These are phyloP conservation scores for Olyra latifolia DNA, from an alignment of 176 grass and related monocot genomes.

Conservation along the genomic window DNA sequence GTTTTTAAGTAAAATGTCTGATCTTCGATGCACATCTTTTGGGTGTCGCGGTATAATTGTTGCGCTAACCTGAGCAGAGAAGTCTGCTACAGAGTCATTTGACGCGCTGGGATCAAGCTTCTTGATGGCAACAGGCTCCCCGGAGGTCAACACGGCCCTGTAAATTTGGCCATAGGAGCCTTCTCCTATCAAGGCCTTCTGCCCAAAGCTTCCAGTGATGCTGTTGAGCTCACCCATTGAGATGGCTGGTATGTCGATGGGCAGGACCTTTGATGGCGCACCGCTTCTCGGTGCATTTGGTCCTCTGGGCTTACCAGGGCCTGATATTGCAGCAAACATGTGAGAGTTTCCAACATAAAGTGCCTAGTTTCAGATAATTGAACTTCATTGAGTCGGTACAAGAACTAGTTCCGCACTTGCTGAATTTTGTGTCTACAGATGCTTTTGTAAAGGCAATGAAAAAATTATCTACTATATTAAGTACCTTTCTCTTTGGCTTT, in stretches of 20 bases:
- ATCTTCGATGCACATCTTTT: not conserved
- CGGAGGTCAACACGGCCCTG: conserved; percentile 28
- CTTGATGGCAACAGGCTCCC: conserved; percentile 51
- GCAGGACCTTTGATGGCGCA: conserved; percentile 35
- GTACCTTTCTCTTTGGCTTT: not conserved
- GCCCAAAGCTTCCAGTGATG: conserved; percentile 37
- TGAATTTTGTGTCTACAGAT: not conserved
- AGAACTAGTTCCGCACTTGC: not conserved
- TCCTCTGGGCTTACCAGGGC: conserved; percentile 41
- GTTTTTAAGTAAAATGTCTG: not conserved
- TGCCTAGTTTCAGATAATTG: not conserved
- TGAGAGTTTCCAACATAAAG: not conserved
- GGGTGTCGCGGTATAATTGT: not conserved
- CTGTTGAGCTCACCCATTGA: conserved; percentile 43
- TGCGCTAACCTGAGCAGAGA: conserved; percentile 37
- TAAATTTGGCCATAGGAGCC: conserved; percentile 63
- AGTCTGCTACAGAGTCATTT: conserved; percentile 41
- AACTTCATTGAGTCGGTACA: too few species aligned
- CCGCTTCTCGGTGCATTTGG: conserved; percentile 21
- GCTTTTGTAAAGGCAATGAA: not conserved
- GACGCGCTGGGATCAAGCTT: conserved; percentile 53
- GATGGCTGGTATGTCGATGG: conserved; percentile 50
- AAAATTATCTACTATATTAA: not conserved
- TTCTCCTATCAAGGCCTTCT: conserved; percentile 49
- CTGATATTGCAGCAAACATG: conserved; percentile 13